Evolutionary conservation across 1,284 basidiomycete genomes (phyloP).

Genomic region (Sphagnurus paluster): DNA sequence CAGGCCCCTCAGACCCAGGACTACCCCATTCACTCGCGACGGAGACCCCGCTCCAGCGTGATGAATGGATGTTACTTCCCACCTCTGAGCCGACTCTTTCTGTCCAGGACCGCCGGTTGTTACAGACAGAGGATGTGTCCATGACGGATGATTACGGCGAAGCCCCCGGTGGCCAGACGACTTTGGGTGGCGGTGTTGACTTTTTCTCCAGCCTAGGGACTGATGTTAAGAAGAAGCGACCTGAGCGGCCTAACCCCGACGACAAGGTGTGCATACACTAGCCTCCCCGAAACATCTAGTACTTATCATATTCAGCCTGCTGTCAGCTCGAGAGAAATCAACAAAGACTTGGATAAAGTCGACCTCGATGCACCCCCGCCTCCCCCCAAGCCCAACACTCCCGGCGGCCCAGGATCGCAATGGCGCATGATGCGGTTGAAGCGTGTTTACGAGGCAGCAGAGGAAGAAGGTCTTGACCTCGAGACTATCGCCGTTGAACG

Average conservation of each 20-base stretch:
- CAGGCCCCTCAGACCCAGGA: slow-evolving; percentile 40
- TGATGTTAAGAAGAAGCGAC: slow-evolving; percentile 66
- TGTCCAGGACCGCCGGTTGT: slow-evolving; percentile 19
- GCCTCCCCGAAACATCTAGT: background rate
- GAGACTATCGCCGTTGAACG: slow-evolving; percentile 89
- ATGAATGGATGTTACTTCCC: slow-evolving; percentile 87
- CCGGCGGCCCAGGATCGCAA: slow-evolving; percentile 89
- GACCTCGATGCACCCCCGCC: slow-evolving; percentile 56
- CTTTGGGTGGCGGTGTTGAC: slow-evolving; percentile 60
- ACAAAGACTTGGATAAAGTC: slow-evolving; percentile 69
- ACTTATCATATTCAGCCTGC: slow-evolving; percentile 42
- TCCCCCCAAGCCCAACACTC: slow-evolving; percentile 54
- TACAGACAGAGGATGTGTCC: slow-evolving; percentile 43
- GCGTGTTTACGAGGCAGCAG: slow-evolving; percentile 85
- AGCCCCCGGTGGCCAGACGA: slow-evolving; percentile 45
- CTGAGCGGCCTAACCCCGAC: slow-evolving; percentile 69
- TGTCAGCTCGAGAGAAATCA: slow-evolving; percentile 78
- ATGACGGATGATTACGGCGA: slow-evolving; percentile 77
- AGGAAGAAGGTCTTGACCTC: slow-evolving; percentile 76
- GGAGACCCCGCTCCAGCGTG: slow-evolving; percentile 61
- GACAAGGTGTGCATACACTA: slow-evolving; percentile 39
- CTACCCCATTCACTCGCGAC: slow-evolving; percentile 45
- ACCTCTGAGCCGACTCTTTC: slow-evolving; percentile 22
- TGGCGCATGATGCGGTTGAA: slow-evolving; percentile 99
- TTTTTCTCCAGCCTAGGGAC: slow-evolving; percentile 87